Evolutionary conservation across 169 alveolate species (phyloP).

Genomic region (Cryptosporidium andersoni): DNA sequence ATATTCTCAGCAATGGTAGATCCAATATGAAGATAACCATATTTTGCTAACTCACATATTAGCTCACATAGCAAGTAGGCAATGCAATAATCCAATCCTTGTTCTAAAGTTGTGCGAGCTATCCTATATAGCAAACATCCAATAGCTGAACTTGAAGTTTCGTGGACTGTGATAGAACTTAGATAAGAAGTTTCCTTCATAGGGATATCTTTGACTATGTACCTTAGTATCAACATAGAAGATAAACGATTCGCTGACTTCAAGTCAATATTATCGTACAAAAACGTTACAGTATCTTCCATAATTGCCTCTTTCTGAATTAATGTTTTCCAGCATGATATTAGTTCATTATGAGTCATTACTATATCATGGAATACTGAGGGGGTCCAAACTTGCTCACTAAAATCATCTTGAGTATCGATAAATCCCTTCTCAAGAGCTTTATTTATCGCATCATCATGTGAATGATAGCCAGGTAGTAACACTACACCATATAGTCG

Average conservation of each 20-base stretch:
- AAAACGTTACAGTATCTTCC: conserved; percentile 15
- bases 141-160: conserved; percentile 40
- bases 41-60: conserved; percentile 44
- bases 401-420: conserved; percentile 40
- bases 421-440: conserved; percentile 33
- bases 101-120: conserved; percentile 67
- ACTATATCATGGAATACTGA: conserved; percentile 32
- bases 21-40: conserved; percentile 58
- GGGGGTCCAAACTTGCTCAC: conserved; percentile 15
- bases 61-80: conserved; percentile 47
- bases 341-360: conserved; percentile 48
- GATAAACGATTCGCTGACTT: conserved; percentile 64
- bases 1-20: conserved; percentile 1
- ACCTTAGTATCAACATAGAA: conserved; percentile 47
- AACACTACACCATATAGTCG: conserved; percentile 52
- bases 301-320: conserved; percentile 29
- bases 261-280: conserved; percentile 56
- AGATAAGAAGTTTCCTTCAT: conserved; percentile 7
- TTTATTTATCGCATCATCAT: conserved; percentile 4
- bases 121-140: conserved; percentile 40
- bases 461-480: conserved; percentile 52
- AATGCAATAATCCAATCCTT: conserved; percentile 55
- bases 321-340: conserved; percentile 57
- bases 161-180: conserved; percentile 7
- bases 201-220: conserved; percentile 35